Evolutionary conservation across 208 protist genomes (phyloP).

Genomic region (Acanthamoeba sp.): DNA sequence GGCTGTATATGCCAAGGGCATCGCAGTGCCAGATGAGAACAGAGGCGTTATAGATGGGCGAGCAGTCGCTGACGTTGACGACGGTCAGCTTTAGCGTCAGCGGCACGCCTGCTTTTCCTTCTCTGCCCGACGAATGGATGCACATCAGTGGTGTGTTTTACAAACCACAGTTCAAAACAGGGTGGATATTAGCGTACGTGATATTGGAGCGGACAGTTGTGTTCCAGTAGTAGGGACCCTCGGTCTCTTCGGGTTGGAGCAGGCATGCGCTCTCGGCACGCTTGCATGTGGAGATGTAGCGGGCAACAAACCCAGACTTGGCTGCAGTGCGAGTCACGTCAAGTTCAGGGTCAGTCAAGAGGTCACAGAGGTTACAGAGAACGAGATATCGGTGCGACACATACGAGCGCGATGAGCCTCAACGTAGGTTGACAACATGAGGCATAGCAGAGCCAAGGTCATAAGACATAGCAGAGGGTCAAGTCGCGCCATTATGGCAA

Average conservation of each 20-base stretch:
- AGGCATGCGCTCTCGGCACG: not conserved
- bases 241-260: not conserved
- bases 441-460: not conserved
- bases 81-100: not conserved
- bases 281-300: constrained; percentile 13
- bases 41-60: not conserved
- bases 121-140: too few relatives aligned
- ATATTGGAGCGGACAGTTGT: not conserved
- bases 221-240: constrained; percentile 27
- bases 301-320: not conserved
- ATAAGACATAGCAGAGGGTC: not conserved
- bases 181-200: not conserved
- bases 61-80: not conserved
- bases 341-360: too few relatives aligned
- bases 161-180: too few relatives aligned
- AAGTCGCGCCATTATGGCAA: too few relatives aligned
- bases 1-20: constrained; percentile 1
- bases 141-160: too few relatives aligned
- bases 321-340: too few relatives aligned
- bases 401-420: not conserved
- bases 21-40: not conserved
- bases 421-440: not conserved
- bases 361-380: too few relatives aligned
- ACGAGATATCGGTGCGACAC: not conserved
- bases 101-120: not conserved